Conservation (phyloP, 805 yeast genomes). For the Metschnikowia noctiluminum region DNA sequence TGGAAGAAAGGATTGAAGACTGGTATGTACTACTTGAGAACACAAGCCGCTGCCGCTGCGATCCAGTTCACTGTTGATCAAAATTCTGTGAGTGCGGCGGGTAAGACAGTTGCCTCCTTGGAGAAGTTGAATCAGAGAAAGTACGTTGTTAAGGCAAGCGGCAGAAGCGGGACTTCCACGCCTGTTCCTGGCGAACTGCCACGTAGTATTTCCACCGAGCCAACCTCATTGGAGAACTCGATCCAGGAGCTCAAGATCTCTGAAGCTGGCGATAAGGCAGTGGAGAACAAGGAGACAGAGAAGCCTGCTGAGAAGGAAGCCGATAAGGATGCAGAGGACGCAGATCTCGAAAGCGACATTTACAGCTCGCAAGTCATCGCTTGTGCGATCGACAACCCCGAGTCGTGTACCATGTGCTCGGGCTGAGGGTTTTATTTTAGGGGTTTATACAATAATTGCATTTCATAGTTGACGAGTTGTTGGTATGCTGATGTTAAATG, state of each 20-base stretch:
- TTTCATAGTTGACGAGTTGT: constrained; percentile 1
- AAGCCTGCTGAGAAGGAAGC: not conserved
- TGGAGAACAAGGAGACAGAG: constrained; percentile 1
- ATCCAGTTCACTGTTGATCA: constrained; percentile 72
- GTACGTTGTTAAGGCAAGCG: constrained; percentile 25
- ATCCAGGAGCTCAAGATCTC: constrained; percentile 42
- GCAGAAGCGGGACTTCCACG: constrained; percentile 22
- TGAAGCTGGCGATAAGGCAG: constrained; percentile 17
- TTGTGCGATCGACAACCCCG: constrained; percentile 96
- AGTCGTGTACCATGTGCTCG: constrained; percentile 98
- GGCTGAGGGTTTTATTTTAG: constrained; percentile 49
- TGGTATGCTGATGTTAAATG: no score
- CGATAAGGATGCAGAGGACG: constrained; percentile 16
- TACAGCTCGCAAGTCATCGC: constrained; percentile 92
- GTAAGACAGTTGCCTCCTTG: constrained; percentile 35
- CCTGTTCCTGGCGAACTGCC: constrained; percentile 16
- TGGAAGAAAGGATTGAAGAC: constrained; percentile 99
- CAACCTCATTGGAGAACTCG: constrained; percentile 44
- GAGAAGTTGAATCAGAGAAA: constrained; percentile 40
- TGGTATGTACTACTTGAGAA: constrained; percentile 96
- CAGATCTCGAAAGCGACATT: constrained; percentile 63
- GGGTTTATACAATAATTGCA: constrained; percentile 8
- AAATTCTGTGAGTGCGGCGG: constrained; percentile 37
- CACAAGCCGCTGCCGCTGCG: constrained; percentile 96
- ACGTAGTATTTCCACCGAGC: constrained; percentile 35